These are phyloP conservation scores for Lentinula edodes DNA, from an alignment of 768 basidiomycete species.

Conservation along the genomic window DNA sequence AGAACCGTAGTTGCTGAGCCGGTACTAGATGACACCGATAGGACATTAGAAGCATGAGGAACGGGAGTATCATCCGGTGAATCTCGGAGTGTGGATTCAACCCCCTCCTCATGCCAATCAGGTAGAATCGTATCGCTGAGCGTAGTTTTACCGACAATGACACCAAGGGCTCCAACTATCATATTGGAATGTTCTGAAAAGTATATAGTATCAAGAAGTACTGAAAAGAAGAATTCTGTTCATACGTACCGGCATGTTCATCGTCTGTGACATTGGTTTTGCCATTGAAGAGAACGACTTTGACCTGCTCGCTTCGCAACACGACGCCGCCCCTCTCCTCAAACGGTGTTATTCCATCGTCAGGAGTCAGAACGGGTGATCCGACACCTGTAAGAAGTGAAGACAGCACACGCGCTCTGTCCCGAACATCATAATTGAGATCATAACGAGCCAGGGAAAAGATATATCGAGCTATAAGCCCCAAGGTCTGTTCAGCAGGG, in stretches of 20 bases:
- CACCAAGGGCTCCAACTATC: constrained; percentile 61
- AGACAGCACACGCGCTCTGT: constrained; percentile 76
- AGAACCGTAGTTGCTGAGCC: constrained; percentile 42
- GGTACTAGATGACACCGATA: constrained; percentile 34
- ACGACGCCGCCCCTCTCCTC: constrained; percentile 67
- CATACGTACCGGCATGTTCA: constrained; percentile 23
- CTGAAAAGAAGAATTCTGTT: not conserved
- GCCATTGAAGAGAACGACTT: constrained; percentile 72
- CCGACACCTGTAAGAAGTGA: constrained; percentile 55
- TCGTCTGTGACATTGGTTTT: constrained; percentile 45
- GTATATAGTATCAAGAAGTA: constrained; percentile 5
- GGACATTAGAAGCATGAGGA: constrained; percentile 20
- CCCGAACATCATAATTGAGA: constrained; percentile 82
- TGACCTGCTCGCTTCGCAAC: constrained; percentile 77
- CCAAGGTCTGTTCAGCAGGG: constrained; percentile 44
- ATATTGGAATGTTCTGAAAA: constrained; percentile 30
- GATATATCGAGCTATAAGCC: constrained; percentile 62
- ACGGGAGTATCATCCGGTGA: constrained; percentile 47
- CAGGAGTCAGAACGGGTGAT: constrained; percentile 10
- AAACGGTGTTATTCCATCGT: constrained; percentile 29
- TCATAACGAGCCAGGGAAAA: constrained; percentile 88
- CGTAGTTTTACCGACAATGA: constrained; percentile 53
- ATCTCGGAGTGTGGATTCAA: constrained; percentile 72
- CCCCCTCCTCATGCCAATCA: constrained; percentile 86
- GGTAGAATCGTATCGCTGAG: constrained; percentile 52